These are phyloP conservation scores for Fusarium staphyleae DNA, from an alignment of 2,329 filamentous ascomycete species.

Conservation along the genomic window DNA sequence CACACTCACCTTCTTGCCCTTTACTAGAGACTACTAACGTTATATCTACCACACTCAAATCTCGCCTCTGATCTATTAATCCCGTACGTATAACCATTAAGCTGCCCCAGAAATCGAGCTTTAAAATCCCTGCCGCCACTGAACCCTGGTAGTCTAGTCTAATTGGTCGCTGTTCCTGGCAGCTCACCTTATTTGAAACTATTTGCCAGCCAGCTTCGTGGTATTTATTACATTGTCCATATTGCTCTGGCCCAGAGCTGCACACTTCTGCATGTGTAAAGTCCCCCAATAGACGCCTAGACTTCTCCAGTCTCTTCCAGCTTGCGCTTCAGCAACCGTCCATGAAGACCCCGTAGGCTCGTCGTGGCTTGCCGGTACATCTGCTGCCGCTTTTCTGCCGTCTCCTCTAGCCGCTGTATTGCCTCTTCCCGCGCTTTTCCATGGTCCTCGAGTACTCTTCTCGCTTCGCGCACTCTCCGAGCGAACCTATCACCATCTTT, in stretches of 20 bases:
- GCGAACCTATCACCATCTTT: slow-evolving; percentile 33
- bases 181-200: slow-evolving; percentile 8
- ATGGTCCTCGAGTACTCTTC: slow-evolving; percentile 11
- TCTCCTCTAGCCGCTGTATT: slow-evolving; percentile 20
- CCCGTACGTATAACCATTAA: slow-evolving; percentile 8
- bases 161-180: slow-evolving; percentile 1
- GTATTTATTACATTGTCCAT: neutral
- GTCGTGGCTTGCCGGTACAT: slow-evolving; percentile 30
- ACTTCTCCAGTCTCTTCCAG: neutral
- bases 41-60: slow-evolving; percentile 6
- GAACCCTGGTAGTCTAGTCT: slow-evolving; percentile 30
- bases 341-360: slow-evolving; percentile 35
- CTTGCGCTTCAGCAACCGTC: slow-evolving; percentile 20
- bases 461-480: slow-evolving; percentile 9
- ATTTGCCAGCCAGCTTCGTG: neutral
- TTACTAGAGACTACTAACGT: neutral
- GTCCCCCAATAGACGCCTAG: neutral
- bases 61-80: neutral
- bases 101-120: slow-evolving; percentile 17
- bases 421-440: slow-evolving; percentile 5
- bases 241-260: neutral
- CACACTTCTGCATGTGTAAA: neutral
- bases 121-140: slow-evolving; percentile 17
- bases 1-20: neutral
- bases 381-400: slow-evolving; percentile 15